phyloP scores from a whole-genome alignment of 1,284 basidiomycete species.

The Calocybe gambosa region DNA sequence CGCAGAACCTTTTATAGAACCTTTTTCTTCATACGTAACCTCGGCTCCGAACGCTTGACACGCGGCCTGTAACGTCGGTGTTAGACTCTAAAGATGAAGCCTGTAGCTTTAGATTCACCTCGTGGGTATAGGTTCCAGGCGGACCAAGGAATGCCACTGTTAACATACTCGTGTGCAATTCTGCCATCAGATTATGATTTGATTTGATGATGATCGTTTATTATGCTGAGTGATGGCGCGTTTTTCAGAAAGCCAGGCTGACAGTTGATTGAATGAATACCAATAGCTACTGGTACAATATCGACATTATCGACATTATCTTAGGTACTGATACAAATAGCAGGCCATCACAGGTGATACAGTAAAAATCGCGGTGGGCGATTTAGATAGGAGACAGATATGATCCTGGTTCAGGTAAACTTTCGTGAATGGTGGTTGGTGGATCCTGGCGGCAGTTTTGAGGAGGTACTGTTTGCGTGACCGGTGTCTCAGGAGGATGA shows the following conservation, averaged over 20 bases:
- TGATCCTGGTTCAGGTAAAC: slow-evolving; percentile 27
- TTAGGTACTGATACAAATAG: neutral
- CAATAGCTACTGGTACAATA: no score
- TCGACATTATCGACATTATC: no score
- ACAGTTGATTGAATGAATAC: no score
- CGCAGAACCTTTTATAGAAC: slow-evolving; percentile 51
- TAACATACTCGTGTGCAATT: neutral
- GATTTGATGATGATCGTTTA: neutral
- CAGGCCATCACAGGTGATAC: neutral
- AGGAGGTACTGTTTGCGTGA: slow-evolving; percentile 25
- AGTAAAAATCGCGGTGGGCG: neutral
- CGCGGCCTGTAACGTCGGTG: slow-evolving; percentile 45
- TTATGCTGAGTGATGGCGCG: no score
- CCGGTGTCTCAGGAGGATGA: slow-evolving; percentile 23
- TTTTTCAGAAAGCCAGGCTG: no score
- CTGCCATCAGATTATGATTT: neutral
- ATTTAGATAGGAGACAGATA: slow-evolving; percentile 26
- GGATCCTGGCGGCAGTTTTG: slow-evolving; percentile 20
- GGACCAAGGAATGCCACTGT: slow-evolving; percentile 61
- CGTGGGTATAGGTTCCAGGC: slow-evolving; percentile 71
- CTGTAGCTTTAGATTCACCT: slow-evolving; percentile 36
- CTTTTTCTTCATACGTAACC: slow-evolving; percentile 44
- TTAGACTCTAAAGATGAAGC: neutral
- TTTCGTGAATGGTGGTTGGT: slow-evolving; percentile 24
- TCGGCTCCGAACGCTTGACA: slow-evolving; percentile 46